phyloP scores from a whole-genome alignment of 495 filamentous ascomycete species.

The Annulohypoxylon nitens region DNA sequence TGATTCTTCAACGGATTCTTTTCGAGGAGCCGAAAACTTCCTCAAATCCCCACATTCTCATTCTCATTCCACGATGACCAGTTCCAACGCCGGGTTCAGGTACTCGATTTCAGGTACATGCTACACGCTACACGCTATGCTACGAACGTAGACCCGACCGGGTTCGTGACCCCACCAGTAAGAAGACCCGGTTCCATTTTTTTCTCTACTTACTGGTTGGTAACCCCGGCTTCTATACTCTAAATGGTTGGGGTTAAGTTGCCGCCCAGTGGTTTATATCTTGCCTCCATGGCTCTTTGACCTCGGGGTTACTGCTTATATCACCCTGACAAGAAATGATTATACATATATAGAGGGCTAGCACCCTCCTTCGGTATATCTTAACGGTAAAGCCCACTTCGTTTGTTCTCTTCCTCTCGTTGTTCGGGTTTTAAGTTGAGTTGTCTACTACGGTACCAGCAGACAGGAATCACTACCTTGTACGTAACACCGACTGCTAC shows the following conservation, averaged over 20 bases:
- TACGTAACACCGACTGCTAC: constrained; percentile 2
- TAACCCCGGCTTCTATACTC: constrained; percentile 24
- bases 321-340: constrained; percentile 16
- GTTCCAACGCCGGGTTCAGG: constrained; percentile 23
- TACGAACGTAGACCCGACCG: constrained; percentile 31
- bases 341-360: constrained; percentile 23
- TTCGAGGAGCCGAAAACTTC: constrained; percentile 2
- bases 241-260: constrained; percentile 16
- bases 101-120: constrained; percentile 7
- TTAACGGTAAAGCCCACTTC: not conserved
- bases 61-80: constrained; percentile 1
- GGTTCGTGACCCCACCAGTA: constrained; percentile 16
- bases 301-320: constrained; percentile 10
- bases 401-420: not conserved
- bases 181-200: constrained; percentile 22
- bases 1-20: not conserved
- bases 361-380: constrained; percentile 6
- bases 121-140: constrained; percentile 22
- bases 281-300: constrained; percentile 21
- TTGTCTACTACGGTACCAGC: not conserved
- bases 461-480: constrained; percentile 5
- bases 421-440: not conserved
- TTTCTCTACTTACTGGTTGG: constrained; percentile 29
- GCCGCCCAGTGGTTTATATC: constrained; percentile 29
- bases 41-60: constrained; percentile 24